phyloP scores from a whole-genome alignment of 176 grass and related monocot genomes.

The Avena atlantica region DNA sequence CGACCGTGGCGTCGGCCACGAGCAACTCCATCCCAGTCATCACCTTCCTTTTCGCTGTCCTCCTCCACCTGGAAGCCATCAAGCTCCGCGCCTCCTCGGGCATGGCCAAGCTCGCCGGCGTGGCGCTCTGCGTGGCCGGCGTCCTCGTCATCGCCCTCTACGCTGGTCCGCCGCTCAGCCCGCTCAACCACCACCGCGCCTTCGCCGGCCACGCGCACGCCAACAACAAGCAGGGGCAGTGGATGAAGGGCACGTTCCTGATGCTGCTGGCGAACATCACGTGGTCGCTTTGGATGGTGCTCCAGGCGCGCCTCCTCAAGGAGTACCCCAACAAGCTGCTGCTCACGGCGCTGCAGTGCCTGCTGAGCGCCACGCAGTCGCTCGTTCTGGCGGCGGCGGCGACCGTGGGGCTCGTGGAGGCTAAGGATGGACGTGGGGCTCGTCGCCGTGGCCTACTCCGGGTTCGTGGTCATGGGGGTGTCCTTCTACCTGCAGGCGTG shows the following conservation, averaged over 20 bases:
- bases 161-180: not conserved
- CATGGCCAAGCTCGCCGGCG: constrained; percentile 14
- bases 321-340: constrained; percentile 78
- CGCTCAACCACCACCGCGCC: constrained; percentile 25
- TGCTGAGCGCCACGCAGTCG: constrained; percentile 56
- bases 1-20: constrained; percentile 50
- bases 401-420: constrained; percentile 50
- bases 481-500: constrained; percentile 68
- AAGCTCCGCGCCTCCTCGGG: constrained; percentile 40
- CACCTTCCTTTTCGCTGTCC: constrained; percentile 74
- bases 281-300: constrained; percentile 68
- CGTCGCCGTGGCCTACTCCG: constrained; percentile 55
- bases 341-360: constrained; percentile 45
- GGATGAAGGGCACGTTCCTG: constrained; percentile 61
- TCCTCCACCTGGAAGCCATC: constrained; percentile 46
- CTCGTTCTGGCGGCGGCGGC: constrained; percentile 43
- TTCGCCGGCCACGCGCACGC: not conserved
- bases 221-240: constrained; percentile 4
- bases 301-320: constrained; percentile 62
- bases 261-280: constrained; percentile 44
- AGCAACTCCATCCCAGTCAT: constrained; percentile 53
- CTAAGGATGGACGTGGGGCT: constrained; percentile 51
- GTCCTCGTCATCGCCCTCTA: constrained; percentile 54
- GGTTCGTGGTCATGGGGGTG: constrained; percentile 52
- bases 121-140: constrained; percentile 40